Conservation (phyloP, 106 monocot species). For the Dactylorhiza incarnata region DNA sequence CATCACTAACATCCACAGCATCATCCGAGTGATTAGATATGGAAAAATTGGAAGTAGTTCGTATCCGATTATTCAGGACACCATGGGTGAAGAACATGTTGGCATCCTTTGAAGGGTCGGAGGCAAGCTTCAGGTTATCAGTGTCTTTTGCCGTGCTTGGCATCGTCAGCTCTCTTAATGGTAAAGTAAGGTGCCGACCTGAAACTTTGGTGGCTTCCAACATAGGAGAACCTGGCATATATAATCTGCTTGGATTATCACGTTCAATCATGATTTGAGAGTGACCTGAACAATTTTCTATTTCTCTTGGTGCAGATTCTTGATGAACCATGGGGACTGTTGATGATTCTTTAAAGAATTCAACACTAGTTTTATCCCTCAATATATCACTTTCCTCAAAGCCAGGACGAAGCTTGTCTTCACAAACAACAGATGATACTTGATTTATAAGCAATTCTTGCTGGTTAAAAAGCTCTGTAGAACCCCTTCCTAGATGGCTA, state of each 20-base stretch:
- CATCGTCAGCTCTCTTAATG: constrained; percentile 21
- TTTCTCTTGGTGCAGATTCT: constrained; percentile 15
- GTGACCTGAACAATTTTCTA: constrained; percentile 12
- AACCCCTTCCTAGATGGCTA: constrained; percentile 10
- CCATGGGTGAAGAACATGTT: constrained; percentile 19
- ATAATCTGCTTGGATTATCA: constrained; percentile 8
- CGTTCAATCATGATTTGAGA: constrained; percentile 8
- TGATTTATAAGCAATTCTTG: constrained; percentile 30
- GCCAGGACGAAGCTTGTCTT: constrained; percentile 9
- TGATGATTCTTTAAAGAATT: constrained; percentile 27
- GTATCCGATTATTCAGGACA: constrained; percentile 19
- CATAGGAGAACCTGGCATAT: constrained; percentile 20
- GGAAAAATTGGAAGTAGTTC: constrained; percentile 16
- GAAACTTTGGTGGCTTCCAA: constrained; percentile 10
- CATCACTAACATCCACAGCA: constrained; percentile 28
- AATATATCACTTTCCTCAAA: constrained; percentile 12
- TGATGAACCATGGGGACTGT: constrained; percentile 6
- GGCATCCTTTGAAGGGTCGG: constrained; percentile 25
- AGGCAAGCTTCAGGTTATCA: constrained; percentile 19
- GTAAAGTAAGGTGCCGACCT: constrained; percentile 16
- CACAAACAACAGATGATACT: constrained; percentile 17
- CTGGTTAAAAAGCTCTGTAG: constrained; percentile 18
- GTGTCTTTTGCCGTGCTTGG: constrained; percentile 19
- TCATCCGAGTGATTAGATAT: constrained; percentile 12
- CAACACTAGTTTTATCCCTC: constrained; percentile 15